Percentiles rank a stretch among this genome's conserved stretches.
These are phyloP conservation scores for Macadamia tetraphylla DNA, from an alignment of 164 flowering plant genomes.

Conservation along the genomic window DNA sequence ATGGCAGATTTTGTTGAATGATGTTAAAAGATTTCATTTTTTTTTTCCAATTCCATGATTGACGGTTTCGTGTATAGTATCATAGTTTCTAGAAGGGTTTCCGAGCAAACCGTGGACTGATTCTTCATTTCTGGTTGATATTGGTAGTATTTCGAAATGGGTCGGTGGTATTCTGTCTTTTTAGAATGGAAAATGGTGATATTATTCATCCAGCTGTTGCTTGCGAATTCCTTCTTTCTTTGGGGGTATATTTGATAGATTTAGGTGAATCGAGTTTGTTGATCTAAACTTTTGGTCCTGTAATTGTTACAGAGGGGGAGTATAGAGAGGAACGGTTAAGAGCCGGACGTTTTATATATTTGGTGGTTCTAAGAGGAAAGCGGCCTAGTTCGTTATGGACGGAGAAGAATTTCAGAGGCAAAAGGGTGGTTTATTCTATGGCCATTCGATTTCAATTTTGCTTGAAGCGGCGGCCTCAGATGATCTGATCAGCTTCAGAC, in stretches of 20 bases:
- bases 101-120: background rate
- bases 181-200: background rate
- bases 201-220: background rate
- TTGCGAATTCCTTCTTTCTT: no score
- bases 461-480: conserved; percentile 15
- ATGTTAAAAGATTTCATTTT: no score
- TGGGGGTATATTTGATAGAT: background rate
- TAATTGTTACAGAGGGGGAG: background rate
- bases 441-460: conserved; percentile 11
- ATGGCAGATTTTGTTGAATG: no score
- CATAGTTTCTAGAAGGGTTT: no score
- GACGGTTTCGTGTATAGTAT: no score
- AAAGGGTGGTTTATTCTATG: background rate
- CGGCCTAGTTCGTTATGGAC: conserved; percentile 6
- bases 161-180: no score
- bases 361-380: conserved; percentile 7
- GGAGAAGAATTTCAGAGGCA: background rate
- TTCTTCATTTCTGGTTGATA: background rate
- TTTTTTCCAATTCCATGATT: no score
- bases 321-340: no score
- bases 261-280: background rate
- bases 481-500: conserved; percentile 10
- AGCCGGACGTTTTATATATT: background rate
- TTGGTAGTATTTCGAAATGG: no score
- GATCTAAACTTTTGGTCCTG: background rate